These are phyloP conservation scores for Tolypocladium amazonense DNA, from an alignment of 2,329 filamentous ascomycete species.

Conservation along the genomic window DNA sequence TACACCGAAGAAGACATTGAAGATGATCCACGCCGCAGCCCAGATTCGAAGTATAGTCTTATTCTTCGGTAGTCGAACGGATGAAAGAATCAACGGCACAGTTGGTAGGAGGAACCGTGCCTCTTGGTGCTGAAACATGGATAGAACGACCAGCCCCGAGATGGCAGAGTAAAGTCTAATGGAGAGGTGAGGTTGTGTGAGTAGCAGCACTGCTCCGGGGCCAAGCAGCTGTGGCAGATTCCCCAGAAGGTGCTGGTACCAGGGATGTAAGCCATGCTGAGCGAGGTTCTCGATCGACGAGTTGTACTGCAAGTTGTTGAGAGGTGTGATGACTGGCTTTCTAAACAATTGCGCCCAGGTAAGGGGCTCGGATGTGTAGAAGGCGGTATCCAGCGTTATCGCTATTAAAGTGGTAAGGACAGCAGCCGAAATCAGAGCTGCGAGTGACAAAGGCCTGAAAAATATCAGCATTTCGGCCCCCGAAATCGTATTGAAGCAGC, in stretches of 20 bases:
- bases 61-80: conserved; percentile 53
- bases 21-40: conserved; percentile 54
- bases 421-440: conserved; percentile 54
- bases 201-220: conserved; percentile 52
- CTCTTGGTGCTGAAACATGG: conserved; percentile 69
- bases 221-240: conserved; percentile 64
- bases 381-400: conserved; percentile 73
- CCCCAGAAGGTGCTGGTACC: conserved; percentile 64
- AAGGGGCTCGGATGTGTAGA: conserved; percentile 58
- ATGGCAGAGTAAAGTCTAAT: conserved; percentile 62
- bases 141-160: conserved; percentile 59
- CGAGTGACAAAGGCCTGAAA: conserved; percentile 46
- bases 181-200: conserved; percentile 45
- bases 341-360: conserved; percentile 53
- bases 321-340: conserved; percentile 61
- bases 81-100: conserved; percentile 67
- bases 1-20: conserved; percentile 57
- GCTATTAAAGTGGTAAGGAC: conserved; percentile 60
- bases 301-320: conserved; percentile 73
- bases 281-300: conserved; percentile 59
- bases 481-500: neutral
- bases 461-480: conserved; percentile 8
- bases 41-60: conserved; percentile 39
- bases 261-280: conserved; percentile 65
- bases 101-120: conserved; percentile 68